Evolutionary conservation across 495 filamentous ascomycete species (phyloP).

Genomic region (Entonaema liquescens): DNA sequence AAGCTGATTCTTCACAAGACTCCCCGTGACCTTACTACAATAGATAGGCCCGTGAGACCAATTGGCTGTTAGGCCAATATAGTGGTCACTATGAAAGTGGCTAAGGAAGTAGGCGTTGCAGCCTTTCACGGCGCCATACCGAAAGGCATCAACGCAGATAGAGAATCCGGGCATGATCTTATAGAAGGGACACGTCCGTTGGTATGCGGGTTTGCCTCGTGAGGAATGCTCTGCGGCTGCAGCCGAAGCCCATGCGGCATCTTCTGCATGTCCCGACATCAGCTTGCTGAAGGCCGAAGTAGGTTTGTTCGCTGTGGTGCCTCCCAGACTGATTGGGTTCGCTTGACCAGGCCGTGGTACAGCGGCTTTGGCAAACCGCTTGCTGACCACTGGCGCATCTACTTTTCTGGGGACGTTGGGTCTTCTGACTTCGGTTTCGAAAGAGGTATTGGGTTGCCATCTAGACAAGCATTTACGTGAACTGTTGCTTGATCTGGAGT

Average conservation of each 20-base stretch:
- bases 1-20: conserved; percentile 86
- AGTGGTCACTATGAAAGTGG: conserved; percentile 98
- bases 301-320: conserved; percentile 44
- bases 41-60: conserved; percentile 97
- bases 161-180: conserved; percentile 93
- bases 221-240: conserved; percentile 80
- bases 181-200: conserved; percentile 95
- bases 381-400: conserved; percentile 54
- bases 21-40: conserved; percentile 90
- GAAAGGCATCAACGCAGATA: conserved; percentile 95
- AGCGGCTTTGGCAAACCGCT: conserved; percentile 70
- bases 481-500: conserved; percentile 65
- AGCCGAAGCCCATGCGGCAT: conserved; percentile 87
- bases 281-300: conserved; percentile 86
- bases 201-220: conserved; percentile 87
- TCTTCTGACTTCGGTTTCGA: conserved; percentile 37
- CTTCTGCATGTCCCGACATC: conserved; percentile 90
- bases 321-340: conserved; percentile 71
- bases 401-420: conserved; percentile 36
- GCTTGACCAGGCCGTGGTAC: conserved; percentile 78
- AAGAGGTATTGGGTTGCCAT: conserved; percentile 72
- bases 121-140: conserved; percentile 91
- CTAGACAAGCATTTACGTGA: conserved; percentile 95
- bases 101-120: conserved; percentile 96
- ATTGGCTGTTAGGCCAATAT: conserved; percentile 84